Evolutionary conservation across 768 basidiomycete species (phyloP).

Genomic region (Mycena rebaudengoi): DNA sequence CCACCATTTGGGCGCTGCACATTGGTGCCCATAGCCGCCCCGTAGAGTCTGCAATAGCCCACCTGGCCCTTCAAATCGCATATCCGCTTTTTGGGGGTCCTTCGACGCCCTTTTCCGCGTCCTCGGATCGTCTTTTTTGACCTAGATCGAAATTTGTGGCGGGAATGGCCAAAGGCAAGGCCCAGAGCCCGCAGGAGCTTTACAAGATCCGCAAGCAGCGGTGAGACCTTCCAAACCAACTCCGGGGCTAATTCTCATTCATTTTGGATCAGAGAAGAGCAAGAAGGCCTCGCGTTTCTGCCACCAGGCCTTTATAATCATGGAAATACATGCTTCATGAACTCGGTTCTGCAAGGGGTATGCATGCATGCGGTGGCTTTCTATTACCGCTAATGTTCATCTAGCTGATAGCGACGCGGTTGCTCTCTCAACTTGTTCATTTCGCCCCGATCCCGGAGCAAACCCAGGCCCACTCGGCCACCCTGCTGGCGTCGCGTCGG

Average conservation of each 20-base stretch:
- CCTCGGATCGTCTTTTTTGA: too few relatives aligned
- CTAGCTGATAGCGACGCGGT: conserved; percentile 73
- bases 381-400: conserved; percentile 19
- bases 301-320: conserved; percentile 84
- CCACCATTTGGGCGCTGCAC: too few relatives aligned
- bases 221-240: neutral
- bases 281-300: conserved; percentile 64
- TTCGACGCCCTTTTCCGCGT: too few relatives aligned
- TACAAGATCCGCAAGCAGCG: conserved; percentile 19
- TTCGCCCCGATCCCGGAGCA: conserved; percentile 58
- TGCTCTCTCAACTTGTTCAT: conserved; percentile 64
- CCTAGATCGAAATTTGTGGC: neutral
- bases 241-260: neutral
- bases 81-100: too few relatives aligned
- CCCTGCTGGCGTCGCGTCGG: conserved; percentile 53
- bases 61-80: too few relatives aligned
- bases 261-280: conserved; percentile 57
- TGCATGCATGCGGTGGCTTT: conserved; percentile 55
- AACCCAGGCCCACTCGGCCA: conserved; percentile 49
- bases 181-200: conserved; percentile 21
- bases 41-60: too few relatives aligned
- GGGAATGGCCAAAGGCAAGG: conserved; percentile 22
- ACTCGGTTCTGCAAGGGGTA: conserved; percentile 91
- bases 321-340: conserved; percentile 96
- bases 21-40: too few relatives aligned